Base-by-base conservation (phyloP, 345 rosid species). In the Salix viminalis region DNA sequence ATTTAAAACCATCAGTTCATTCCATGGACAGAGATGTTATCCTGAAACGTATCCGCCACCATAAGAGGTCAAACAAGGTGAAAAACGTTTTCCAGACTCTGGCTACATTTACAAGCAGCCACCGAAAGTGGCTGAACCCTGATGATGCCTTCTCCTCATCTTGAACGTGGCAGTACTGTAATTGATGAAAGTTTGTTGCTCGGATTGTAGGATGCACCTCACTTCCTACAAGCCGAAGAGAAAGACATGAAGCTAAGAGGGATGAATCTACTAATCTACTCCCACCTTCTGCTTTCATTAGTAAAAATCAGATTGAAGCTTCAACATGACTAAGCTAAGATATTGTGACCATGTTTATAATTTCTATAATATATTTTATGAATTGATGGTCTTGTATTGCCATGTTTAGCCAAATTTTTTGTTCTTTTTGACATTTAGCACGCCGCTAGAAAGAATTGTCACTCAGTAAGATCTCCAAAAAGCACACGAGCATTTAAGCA, bases 41-140 rank as follows among this genome's bases (percentile, higher is more conserved):
- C 66, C 87, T 88, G 13, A 85, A 62, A 44, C 88, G 91, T 18
- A 80, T 86, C 41, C 87, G 91, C 60, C 86, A 85, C 75, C 86
- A 71, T 34, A 86, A 71, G 69, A 58, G 69, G 77, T 37, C 80
- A 70, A 86, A 76, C 86, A 83, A 79, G 75, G 41, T 81, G 26
- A 67, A 60, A 77, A 76, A 82, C 70, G 75, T 44, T 71, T n/a
- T 88, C 28, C 85, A 77, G 23, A 77, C 83, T 75, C 70, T 83
- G 66, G 69, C 71, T 32, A 72, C 44, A 1, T 11, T 41, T 10
- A 10, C 23, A 42, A 36, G 75, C 61, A 60, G 82, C 48, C 71
- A 72, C 16, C 80, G 77, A 2, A 78, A 34, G 65, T 84, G 85
- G 84, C 60, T 75, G 66, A 83, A 88, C 58, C 84, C 75, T 23